Conservation (phyloP, 495 filamentous ascomycete species). For the Xylaria bambusicola region DNA sequence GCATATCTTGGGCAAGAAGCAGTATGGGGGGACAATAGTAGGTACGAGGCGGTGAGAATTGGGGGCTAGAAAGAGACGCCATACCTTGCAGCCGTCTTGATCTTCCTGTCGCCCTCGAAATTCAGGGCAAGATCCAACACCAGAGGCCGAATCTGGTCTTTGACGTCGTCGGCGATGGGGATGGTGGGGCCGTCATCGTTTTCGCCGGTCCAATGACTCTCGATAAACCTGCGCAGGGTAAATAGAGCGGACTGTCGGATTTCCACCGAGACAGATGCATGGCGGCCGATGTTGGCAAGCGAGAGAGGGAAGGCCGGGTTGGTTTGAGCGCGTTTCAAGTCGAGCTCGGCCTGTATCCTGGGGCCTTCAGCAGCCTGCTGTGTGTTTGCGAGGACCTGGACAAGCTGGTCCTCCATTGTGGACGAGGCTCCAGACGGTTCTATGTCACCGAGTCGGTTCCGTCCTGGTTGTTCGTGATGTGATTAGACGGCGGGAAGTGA, state of each 20-base stretch:
- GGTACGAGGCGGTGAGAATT: neutral
- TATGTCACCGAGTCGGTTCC: neutral
- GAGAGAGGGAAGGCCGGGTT: conserved; percentile 72
- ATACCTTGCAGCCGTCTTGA: conserved; percentile 76
- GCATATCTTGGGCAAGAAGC: neutral
- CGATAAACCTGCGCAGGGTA: conserved; percentile 77
- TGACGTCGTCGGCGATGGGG: conserved; percentile 64
- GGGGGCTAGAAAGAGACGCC: conserved; percentile 4
- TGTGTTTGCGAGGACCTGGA: conserved; percentile 76
- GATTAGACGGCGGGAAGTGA: neutral
- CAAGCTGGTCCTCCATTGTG: conserved; percentile 81
- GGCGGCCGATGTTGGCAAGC: conserved; percentile 75
- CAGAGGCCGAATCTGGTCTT: conserved; percentile 66
- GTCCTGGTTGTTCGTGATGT: neutral
- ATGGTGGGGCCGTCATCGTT: conserved; percentile 65
- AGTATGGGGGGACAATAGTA: neutral
- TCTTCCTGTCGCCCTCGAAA: conserved; percentile 74
- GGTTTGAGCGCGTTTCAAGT: conserved; percentile 64
- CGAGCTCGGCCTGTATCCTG: conserved; percentile 77
- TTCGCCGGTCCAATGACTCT: conserved; percentile 68
- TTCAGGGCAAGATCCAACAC: conserved; percentile 78
- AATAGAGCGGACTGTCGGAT: conserved; percentile 83
- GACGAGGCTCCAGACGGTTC: conserved; percentile 7
- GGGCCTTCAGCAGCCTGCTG: conserved; percentile 68
- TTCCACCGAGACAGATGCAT: conserved; percentile 66